Evolutionary conservation across 805 yeast species (phyloP), one percentile per base, ranked within the genome.

Genomic region (Candida maris): DNA sequence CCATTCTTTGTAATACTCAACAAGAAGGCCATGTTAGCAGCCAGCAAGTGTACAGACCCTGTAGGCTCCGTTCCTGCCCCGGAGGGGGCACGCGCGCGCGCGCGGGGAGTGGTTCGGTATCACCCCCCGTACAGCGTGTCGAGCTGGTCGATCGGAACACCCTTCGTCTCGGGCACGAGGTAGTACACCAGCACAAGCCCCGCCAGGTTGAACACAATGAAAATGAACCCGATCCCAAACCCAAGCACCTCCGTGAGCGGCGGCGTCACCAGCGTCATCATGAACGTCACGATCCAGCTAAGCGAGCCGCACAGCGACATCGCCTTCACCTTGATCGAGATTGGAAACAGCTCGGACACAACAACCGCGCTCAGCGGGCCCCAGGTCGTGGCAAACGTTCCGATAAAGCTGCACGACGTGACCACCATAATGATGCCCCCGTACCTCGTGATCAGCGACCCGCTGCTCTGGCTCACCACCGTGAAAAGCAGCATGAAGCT

Each of bases 361-460:
- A 81, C 65, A 17, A 79, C 73, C 57, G 73, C 75, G n/a, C 78
- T 70, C 40, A 83, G 73, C 23, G 88, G 86, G 3, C 88, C 89
- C 81, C 86, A 79, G 10, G 85, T 76, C 16, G 77, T 64, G 3
- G 88, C 85, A 59, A 83, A 82, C 39, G 68, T 68, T 46, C 74
- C 68, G 35, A 82, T 77, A 58, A 75, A 82, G 25, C 73, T 51
- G 36, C 61, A 58, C 54, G 86, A 77, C 4, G 83, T 68, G 26
- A 78, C 59, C 35, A 70, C 68, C 52, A 82, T 75, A 75, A 79
- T 67, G 3, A 70, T 68, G 22, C 64, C 53, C 34, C 80, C 80
- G 23, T 74, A 66, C 30, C 41, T 55, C 38, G 49, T 34, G 37
- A 20, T 64, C 65, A 37, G 59, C 14, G 26, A 48, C 27, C 67